phyloP scores from a whole-genome alignment of 306 rosid species.

The Cucumis melo region DNA sequence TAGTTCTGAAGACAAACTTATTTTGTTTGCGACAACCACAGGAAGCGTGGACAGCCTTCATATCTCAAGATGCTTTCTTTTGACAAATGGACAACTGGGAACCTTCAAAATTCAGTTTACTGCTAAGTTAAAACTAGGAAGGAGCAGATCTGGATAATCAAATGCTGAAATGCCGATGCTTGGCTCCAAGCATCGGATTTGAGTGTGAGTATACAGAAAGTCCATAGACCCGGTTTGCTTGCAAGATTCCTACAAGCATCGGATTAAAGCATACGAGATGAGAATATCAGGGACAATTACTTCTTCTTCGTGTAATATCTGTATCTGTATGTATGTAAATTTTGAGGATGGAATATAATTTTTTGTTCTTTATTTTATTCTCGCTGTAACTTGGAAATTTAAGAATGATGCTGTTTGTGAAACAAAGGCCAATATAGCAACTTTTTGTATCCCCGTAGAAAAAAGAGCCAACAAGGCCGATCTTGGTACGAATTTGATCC shows the following conservation, averaged over 20 bases:
- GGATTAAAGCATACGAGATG: background rate
- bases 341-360: slow-evolving; percentile 2
- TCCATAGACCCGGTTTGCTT: background rate
- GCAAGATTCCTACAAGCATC: background rate
- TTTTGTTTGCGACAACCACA: slow-evolving; percentile 14
- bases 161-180: background rate
- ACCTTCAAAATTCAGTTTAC: slow-evolving; percentile 10
- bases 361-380: background rate
- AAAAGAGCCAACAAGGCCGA: background rate
- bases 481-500: background rate
- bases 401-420: background rate
- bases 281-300: background rate
- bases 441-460: background rate
- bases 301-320: background rate
- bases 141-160: background rate
- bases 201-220: background rate
- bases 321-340: slow-evolving; percentile 4
- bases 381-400: background rate
- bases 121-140: background rate
- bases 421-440: background rate
- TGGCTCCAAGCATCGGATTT: background rate
- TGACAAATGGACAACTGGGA: slow-evolving; percentile 8
- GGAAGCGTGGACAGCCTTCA: slow-evolving; percentile 83
- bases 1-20: background rate
- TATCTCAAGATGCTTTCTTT: slow-evolving; percentile 53